Percentiles rank a stretch among this genome's conserved stretches.
Conservation (phyloP, 176 grass and related monocot species). For the Oryza glaberrima region DNA sequence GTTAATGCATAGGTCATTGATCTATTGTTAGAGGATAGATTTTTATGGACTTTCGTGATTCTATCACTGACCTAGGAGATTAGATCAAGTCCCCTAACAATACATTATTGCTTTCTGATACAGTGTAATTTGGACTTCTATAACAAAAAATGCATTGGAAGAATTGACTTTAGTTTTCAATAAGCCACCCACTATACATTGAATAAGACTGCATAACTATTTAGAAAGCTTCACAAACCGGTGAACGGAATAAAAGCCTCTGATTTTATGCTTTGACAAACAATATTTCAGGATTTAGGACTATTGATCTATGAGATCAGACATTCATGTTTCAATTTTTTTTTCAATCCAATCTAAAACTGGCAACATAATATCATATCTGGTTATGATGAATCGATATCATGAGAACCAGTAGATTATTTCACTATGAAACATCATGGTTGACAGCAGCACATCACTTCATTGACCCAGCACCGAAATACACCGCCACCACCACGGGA, state of each 20-base stretch:
- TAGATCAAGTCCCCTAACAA: too few species aligned
- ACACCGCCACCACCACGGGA: too few species aligned
- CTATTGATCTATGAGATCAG: background rate
- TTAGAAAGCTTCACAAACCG: background rate
- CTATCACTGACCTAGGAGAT: background rate
- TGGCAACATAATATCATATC: background rate
- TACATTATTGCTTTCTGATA: background rate
- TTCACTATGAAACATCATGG: background rate
- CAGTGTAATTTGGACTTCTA: background rate
- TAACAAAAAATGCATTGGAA: background rate
- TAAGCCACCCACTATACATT: background rate
- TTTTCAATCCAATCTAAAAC: background rate
- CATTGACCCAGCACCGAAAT: background rate
- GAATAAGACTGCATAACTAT: background rate
- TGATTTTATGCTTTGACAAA: background rate
- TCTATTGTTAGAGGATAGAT: constrained; percentile 4
- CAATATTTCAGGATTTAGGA: background rate
- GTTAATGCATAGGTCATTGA: background rate
- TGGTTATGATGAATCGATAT: background rate
- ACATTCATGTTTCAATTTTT: background rate
- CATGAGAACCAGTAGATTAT: background rate
- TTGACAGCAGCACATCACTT: background rate
- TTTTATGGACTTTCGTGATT: constrained; percentile 16
- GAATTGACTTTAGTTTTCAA: constrained; percentile 8
- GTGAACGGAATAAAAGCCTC: background rate